Base-by-base conservation (phyloP, 2,329 filamentous ascomycete species). In the Talaromyces atroroseus region DNA sequence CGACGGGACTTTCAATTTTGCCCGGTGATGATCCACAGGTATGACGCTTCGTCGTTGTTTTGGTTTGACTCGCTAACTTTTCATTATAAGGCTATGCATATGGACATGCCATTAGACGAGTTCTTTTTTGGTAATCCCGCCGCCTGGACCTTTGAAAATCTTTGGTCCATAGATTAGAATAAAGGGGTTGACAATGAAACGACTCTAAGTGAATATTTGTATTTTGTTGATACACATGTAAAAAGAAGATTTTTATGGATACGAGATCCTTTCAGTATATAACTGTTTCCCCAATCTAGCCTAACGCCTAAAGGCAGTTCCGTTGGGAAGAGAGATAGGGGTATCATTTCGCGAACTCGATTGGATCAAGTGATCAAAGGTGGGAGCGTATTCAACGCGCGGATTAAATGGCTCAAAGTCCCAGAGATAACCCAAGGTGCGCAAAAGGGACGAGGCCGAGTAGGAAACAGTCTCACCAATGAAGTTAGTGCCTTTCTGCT, bases 371-470 rank as follows among this genome's bases (percentile, higher is more conserved):
- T 62, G 60, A 21, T 68, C 66, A 44, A 76, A 76, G 2, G 71
- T 70, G 5, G 73, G 68, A 2, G 71, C 69, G 63, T 67, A 68
- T 51, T 68, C 67, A 16, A 75, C 73, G 0, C 73, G 68, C 0
- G 68, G 69, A 7, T 69, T 74, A 52, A 74, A 68, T 14, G 65
- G 65, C 18, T 68, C 71, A 62, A 76, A 64, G 38, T 65, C 72
- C 71, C 74, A 79, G 20, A 78, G 69, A 50, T 77, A 69, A 24
- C 71, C 67, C 23, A 78, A 61, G 23, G 72, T 74, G 56, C 70
- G 71, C 11, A 78, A 64, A 49, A 78, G 74, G 3, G 71, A 74
- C 3, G 75, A 76, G 52, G 76, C 74, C 3, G 71, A 73, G 62
- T 78, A 79, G 36, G 76, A 71, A 20, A 71, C 72, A 2, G 66